Percentiles rank a stretch among this genome's conserved stretches.
phyloP scores from a whole-genome alignment of 2,329 filamentous ascomycete species.

The Sporothrix protearum region DNA sequence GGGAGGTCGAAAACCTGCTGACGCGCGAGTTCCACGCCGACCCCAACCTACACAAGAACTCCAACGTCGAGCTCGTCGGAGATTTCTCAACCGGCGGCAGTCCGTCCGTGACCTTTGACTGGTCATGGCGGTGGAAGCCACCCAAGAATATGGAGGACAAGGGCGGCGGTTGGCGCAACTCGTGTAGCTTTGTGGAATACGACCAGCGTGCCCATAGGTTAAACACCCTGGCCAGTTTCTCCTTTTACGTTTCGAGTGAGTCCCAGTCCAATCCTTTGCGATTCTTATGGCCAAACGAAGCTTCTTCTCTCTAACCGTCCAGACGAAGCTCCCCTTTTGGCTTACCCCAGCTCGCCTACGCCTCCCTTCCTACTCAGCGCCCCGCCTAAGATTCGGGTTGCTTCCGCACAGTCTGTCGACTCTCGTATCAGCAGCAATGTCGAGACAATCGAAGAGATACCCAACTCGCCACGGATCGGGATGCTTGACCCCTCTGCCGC shows the following conservation, averaged over 20 bases:
- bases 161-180: slow-evolving; percentile 90
- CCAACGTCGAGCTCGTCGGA: slow-evolving; percentile 92
- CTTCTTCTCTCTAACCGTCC: neutral
- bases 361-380: slow-evolving; percentile 70
- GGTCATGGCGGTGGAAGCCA: slow-evolving; percentile 96
- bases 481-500: slow-evolving; percentile 24
- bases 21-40: slow-evolving; percentile 96
- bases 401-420: slow-evolving; percentile 83
- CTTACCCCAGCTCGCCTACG: slow-evolving; percentile 63
- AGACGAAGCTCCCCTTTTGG: slow-evolving; percentile 47
- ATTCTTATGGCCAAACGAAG: too few species aligned
- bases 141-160: slow-evolving; percentile 77
- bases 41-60: slow-evolving; percentile 94
- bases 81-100: slow-evolving; percentile 83
- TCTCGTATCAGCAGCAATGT: slow-evolving; percentile 75
- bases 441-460: slow-evolving; percentile 61
- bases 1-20: slow-evolving; percentile 88
- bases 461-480: slow-evolving; percentile 47
- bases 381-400: slow-evolving; percentile 72
- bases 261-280: too few species aligned
- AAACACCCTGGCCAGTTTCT: slow-evolving; percentile 85
- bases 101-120: slow-evolving; percentile 82
- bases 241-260: slow-evolving; percentile 86
- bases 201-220: slow-evolving; percentile 87
- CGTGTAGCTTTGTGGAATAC: slow-evolving; percentile 96